Evolutionary conservation across 208 protist species (phyloP), one percentile per base, ranked within the genome.

Genomic region (Herpetomonas tarakana): DNA sequence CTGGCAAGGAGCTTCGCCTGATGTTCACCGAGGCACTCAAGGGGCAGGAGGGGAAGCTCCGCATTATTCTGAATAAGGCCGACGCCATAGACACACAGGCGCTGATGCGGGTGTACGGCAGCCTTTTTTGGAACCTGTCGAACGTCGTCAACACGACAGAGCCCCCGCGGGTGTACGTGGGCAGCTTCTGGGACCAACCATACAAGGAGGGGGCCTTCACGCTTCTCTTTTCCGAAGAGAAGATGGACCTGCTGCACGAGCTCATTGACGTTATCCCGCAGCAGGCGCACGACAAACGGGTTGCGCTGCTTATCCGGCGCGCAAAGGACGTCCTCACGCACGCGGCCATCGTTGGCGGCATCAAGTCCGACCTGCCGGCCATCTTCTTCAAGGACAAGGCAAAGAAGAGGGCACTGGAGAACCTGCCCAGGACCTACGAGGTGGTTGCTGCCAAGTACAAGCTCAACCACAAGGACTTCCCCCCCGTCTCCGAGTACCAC

Each of bases 11-110:
- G 71, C 68, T 92, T 18, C 74, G 68, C 0, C 74, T 76, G 39
- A 68, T 93, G 52, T 86, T 88, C 59, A 57, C 68, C n/a, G 67
- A 69, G 2, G 69, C 85, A 55, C 78, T 92, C 38, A 56, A 75
- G 30, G 91, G 93, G 0, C 59, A 96, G 35, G 94, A 98, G 57
- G 91, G 93, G 38, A 97, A 97, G 56, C 73, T 98, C 26, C 83
- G 93, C 50, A 85, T 98, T 24, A 83, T 99, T 30, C 83, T 98
- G 21, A 99, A 99, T 71, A 99, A 99, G 79, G 91, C 96, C 0
- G 97, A 99, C 69, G 81, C 72, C 47, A 71, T 98, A 16, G 75
- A 68, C 30, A 76, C 78, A 18, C 94, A 98, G 79, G 91, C 98
- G 76, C 81, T 99, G 11, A 96, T 98, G 88, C 62, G 94, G 14